A percentile compares a stretch with the other conserved stretches of the same genome.
phyloP scores from a whole-genome alignment of 2,329 filamentous ascomycete species.

The Lasiodiplodia gonubiensis region DNA sequence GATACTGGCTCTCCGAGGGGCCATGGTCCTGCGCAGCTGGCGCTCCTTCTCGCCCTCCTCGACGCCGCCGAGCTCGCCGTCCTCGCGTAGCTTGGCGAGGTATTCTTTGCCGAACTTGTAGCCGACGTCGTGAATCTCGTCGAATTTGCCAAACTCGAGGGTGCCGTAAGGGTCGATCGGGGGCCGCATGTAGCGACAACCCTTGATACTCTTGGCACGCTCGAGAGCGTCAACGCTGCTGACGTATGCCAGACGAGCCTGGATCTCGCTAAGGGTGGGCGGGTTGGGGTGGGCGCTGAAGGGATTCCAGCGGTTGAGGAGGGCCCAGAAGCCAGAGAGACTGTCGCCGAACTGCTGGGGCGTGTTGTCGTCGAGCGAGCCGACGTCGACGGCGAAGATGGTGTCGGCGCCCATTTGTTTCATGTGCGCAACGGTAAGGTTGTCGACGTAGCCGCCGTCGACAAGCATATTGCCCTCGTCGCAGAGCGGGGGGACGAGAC shows the following conservation, averaged over 20 bases:
- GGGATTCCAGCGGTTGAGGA: slow-evolving; percentile 95
- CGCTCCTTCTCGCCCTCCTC: slow-evolving; percentile 58
- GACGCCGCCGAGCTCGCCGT: slow-evolving; percentile 72
- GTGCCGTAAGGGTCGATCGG: slow-evolving; percentile 94
- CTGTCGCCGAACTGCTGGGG: slow-evolving; percentile 94
- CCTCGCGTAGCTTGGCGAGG: slow-evolving; percentile 74
- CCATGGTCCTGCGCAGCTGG: slow-evolving; percentile 59
- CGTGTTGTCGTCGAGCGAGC: slow-evolving; percentile 86
- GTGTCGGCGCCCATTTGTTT: slow-evolving; percentile 89
- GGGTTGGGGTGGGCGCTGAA: slow-evolving; percentile 89
- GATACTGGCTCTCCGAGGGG: slow-evolving; percentile 56
- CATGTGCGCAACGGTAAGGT: slow-evolving; percentile 96
- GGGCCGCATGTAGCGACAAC: slow-evolving; percentile 95
- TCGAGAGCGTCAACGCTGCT: slow-evolving; percentile 93
- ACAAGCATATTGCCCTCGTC: slow-evolving; percentile 97
- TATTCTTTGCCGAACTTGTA: slow-evolving; percentile 86
- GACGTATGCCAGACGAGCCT: slow-evolving; percentile 92
- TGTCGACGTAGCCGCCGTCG: slow-evolving; percentile 96
- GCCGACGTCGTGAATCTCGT: slow-evolving; percentile 91
- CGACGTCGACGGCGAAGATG: slow-evolving; percentile 95
- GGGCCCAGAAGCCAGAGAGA: slow-evolving; percentile 92
- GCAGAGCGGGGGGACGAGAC: slow-evolving; percentile 88
- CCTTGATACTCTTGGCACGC: slow-evolving; percentile 85
- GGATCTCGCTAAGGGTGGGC: slow-evolving; percentile 93
- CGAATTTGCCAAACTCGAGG: slow-evolving; percentile 95